Percentiles rank a stretch among this genome's conserved stretches.
Evolutionary conservation across 1,139 yeast genomes (phyloP).

Genomic region (Hyphopichia wangnamkhiaoensis): DNA sequence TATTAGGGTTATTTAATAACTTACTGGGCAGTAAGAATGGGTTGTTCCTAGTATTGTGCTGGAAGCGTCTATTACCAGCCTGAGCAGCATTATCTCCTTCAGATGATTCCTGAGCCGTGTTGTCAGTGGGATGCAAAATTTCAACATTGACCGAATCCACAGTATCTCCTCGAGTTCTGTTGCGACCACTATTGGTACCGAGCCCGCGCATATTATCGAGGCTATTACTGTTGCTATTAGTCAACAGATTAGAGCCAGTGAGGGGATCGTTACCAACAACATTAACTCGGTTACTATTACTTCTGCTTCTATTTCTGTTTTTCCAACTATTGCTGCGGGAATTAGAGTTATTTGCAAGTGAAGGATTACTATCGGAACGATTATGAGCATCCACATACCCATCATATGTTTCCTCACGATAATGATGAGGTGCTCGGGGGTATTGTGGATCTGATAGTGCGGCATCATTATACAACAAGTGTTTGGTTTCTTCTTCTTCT

Average conservation of each 20-base stretch:
- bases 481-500: conserved; percentile 16
- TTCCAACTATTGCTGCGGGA: conserved; percentile 4
- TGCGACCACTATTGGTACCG: neutral
- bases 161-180: neutral
- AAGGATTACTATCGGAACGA: neutral
- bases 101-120: no score
- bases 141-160: neutral
- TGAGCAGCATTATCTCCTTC: neutral
- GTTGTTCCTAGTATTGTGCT: conserved; percentile 9
- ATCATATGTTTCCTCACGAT: conserved; percentile 17
- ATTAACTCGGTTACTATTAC: conserved; percentile 4
- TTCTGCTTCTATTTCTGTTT: conserved; percentile 7
- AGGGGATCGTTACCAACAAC: neutral
- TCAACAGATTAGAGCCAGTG: neutral
- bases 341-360: neutral
- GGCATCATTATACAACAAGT: conserved; percentile 11
- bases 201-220: no score
- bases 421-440: conserved; percentile 12
- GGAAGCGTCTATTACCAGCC: conserved; percentile 1
- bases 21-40: conserved; percentile 7
- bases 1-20: neutral
- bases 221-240: no score
- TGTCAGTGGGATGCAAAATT: neutral
- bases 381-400: conserved; percentile 13
- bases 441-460: conserved; percentile 8